Base-by-base conservation (phyloP, 495 filamentous ascomycete genomes). In the Aspergillus heteromorphus region DNA sequence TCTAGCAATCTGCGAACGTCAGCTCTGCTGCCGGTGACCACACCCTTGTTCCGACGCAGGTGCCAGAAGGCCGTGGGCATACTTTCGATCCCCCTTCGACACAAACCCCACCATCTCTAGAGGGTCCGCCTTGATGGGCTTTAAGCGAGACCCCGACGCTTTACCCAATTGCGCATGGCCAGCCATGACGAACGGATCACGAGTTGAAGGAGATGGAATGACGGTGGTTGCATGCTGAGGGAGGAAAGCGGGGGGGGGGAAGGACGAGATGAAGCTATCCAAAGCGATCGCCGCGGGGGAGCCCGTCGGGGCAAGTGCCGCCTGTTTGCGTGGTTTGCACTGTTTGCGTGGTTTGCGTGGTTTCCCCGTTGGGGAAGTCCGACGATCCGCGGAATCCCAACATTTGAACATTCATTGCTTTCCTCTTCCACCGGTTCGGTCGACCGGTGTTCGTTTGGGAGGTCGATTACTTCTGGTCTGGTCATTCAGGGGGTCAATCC, bases 81-180 rank as follows among this genome's bases (percentile, higher is more conserved):
- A 84, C 84, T 83, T 84, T 42, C 68, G 87, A 65, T 97, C 92
- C 10, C 92, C 92, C 63, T 95, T 96, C 0, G 91, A 95, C 16
- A 88, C 88, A 57, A 95, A 77, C 2, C 91, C 92, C 53, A 91
- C 86, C 36, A 73, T 74, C 54, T 90, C 87, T 27, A 96, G 74
- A 13, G 87, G 80, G 66, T 96, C 91, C 19, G 82, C 76, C 45
- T 83, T 79, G 4, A 83, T 79, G 4, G 87, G 82, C 66, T 86
- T 90, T 49, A 95, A 71, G 49, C 91, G 84, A 58, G 81, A 85
- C 75, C 83, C 65, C 16, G 60, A 57, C 49, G 45, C 53, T 53
- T 60, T 64, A 19, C 49, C 51, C 29, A 60, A 49, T 34, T 60
- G 57, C 54, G 65, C 34, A 47, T 52, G 59, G 45, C 29, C 45